Base-by-base conservation (phyloP, 495 filamentous ascomycete species). In the Daldinia loculata region DNA sequence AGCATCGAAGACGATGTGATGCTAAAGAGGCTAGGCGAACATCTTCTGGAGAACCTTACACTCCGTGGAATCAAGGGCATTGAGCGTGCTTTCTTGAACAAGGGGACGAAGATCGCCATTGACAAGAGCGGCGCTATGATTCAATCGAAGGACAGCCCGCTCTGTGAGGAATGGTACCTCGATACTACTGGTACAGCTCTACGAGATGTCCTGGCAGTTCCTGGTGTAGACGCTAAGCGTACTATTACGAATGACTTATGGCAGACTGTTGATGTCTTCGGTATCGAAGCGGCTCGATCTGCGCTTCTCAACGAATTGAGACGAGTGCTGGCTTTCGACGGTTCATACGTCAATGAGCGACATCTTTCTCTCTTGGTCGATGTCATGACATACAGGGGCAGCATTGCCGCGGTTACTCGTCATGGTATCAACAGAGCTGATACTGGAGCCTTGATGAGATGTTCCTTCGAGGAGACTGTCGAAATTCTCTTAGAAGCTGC, bases 401-500 rank as follows among this genome's bases (percentile, higher is more conserved):
- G 91, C 71, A 85, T 99, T 71, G 97, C 97, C 78, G 94, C 95
- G 6, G 94, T 98, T 60, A 98, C 95, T 63, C 93, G 95, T 79
- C 96, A 98, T 69, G 95, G 95, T 83, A 99, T 99, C 80, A 99
- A 99, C 81, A 89, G 96, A 71, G 91, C 93, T 12, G 96, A 99
- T 74, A 99, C 96, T 53, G 95, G 95, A 84, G 95, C 95, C 2
- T 84, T 99, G 74, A 99, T 99, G 95, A 90, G 95, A 77, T 99
- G 95, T 84, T 99, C 95, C 8, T 99, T 99, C 81, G 95, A 99
- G 82, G 96, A 99, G 75, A 99, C 95, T 0, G 95, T 99, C 34
- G 95, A 99, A 77, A 99, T 99, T 82, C 84, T 99, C 27, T 86
- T 98, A 30, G 95, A 99, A 66, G 95, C 95, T 39, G 95, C 95